Conservation (phyloP, 345 rosid species). For the Capsella bursapastoris region DNA sequence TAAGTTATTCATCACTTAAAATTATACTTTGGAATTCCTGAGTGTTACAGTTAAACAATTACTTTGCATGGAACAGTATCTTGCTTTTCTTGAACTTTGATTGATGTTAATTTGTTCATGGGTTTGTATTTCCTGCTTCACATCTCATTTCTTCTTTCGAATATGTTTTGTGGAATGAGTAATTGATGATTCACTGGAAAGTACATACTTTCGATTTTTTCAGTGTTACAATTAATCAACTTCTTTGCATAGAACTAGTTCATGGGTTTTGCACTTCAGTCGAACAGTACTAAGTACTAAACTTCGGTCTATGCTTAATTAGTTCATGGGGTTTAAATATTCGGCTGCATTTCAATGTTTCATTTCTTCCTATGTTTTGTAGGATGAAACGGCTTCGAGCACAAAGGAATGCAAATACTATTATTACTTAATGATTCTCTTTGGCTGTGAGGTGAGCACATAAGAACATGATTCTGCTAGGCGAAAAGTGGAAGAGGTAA, state of each 20-base stretch:
- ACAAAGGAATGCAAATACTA: conserved; percentile 2
- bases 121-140: not conserved
- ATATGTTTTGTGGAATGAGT: not conserved
- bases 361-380: conserved; percentile 30
- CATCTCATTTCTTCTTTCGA: not conserved
- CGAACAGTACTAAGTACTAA: not conserved
- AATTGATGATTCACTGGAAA: not conserved
- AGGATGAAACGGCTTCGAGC: conserved; percentile 30
- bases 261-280: not conserved
- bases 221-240: not conserved
- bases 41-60: not conserved
- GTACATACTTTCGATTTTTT: not conserved
- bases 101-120: not conserved
- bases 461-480: conserved; percentile 12
- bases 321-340: conserved; percentile 1
- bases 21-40: not conserved
- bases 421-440: not conserved
- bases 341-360: not conserved
- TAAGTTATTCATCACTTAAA: not conserved
- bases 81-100: conserved; percentile 1
- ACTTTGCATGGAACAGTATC: not conserved
- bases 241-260: not conserved
- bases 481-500: not conserved
- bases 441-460: not conserved
- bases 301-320: not conserved